These are phyloP conservation scores for Ambrosia artemisiifolia DNA, from an alignment of 129 eudicot species.

Conservation along the genomic window DNA sequence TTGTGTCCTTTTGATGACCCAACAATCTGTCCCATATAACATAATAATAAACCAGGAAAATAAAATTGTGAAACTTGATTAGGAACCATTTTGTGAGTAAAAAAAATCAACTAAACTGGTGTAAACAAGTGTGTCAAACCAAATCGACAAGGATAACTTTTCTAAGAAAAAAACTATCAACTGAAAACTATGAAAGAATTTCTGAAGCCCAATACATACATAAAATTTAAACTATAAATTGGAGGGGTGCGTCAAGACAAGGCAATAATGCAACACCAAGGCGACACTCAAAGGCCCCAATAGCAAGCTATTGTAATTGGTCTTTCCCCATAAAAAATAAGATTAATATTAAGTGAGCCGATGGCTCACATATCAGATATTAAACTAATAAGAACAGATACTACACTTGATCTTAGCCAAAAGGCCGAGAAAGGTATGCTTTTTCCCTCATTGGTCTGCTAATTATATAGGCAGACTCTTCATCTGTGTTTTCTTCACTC, in stretches of 20 bases:
- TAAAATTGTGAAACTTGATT: background rate
- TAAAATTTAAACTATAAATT: too few species aligned
- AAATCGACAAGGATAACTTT: too few species aligned
- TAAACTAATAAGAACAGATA: conserved; percentile 65
- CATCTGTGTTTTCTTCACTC: too few species aligned
- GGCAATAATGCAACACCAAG: background rate
- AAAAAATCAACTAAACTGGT: background rate
- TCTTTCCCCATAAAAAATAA: conserved; percentile 41
- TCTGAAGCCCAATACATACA: too few species aligned
- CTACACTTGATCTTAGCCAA: conserved; percentile 67
- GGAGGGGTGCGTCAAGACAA: background rate
- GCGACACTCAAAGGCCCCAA: background rate
- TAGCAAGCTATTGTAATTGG: conserved; percentile 36
- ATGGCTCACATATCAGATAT: conserved; percentile 56
- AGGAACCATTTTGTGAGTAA: background rate
- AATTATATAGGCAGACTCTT: too few species aligned
- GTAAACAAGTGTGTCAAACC: background rate
- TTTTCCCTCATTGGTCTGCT: background rate
- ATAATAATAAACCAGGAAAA: too few species aligned
- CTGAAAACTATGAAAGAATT: too few species aligned
- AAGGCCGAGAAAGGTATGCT: conserved; percentile 67
- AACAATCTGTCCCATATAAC: too few species aligned
- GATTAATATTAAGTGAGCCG: conserved; percentile 46
- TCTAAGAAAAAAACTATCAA: too few species aligned
- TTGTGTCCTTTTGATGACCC: too few species aligned